Conservation (phyloP, 345 rosid species). For the Stellera chamaejasme region DNA sequence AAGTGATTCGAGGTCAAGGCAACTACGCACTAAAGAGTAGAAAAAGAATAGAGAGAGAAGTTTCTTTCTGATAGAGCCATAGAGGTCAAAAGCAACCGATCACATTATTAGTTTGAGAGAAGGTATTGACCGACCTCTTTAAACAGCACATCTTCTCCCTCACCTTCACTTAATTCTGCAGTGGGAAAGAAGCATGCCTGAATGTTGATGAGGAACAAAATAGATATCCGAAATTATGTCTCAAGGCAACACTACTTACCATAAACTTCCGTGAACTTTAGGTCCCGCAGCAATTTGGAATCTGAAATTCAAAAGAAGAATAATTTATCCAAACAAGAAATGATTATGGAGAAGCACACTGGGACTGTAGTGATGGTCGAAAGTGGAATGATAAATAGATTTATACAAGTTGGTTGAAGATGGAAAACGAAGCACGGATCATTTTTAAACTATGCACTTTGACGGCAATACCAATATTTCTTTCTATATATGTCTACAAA, state of each 20-base stretch:
- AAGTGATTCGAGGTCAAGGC: no score
- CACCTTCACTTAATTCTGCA: conserved; percentile 67
- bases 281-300: conserved; percentile 48
- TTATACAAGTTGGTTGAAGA: no score
- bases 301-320: conserved; percentile 31
- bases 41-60: no score
- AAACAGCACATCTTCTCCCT: conserved; percentile 87
- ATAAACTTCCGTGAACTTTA: conserved; percentile 61
- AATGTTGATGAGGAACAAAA: background rate
- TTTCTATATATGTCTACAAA: no score
- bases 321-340: background rate
- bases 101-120: background rate
- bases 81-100: no score
- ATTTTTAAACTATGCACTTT: no score
- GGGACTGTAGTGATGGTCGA: no score
- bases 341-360: background rate
- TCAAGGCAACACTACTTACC: conserved; percentile 35
- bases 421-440: no score
- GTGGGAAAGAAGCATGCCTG: background rate
- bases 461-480: no score
- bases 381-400: no score
- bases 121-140: conserved; percentile 48
- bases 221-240: background rate
- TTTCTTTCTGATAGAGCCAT: no score
- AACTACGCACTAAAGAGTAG: no score